Conservation (phyloP, 129 eudicot genomes). For the Heracleum sosnowskyi region DNA sequence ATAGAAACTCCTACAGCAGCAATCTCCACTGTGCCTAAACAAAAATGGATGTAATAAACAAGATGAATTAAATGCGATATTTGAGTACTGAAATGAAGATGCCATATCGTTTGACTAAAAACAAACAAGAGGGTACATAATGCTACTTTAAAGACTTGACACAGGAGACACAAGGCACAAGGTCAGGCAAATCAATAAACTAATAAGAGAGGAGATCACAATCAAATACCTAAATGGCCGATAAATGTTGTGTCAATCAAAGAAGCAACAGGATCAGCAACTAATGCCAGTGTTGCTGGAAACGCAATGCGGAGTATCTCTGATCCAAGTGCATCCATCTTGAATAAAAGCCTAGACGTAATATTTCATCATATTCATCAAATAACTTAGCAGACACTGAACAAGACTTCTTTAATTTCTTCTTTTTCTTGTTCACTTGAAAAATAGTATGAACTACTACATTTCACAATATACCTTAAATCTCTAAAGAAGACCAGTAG, state of each 20-base stretch:
- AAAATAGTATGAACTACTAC: not conserved
- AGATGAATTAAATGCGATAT: not conserved
- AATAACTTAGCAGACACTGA: not conserved
- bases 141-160: not conserved
- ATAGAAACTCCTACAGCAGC: constrained; percentile 93
- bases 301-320: constrained; percentile 76
- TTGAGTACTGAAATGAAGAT: not conserved
- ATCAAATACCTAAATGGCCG: constrained; percentile 64
- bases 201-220: not conserved
- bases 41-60: not conserved
- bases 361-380: not conserved
- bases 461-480: constrained; percentile 29
- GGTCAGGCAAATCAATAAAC: not conserved
- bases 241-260: constrained; percentile 74
- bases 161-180: not conserved
- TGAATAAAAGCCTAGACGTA: constrained; percentile 42
- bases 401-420: not conserved
- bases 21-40: constrained; percentile 66
- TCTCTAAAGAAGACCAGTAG: constrained; percentile 65
- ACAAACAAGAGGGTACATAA: not conserved
- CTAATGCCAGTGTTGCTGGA: constrained; percentile 87
- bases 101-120: not conserved
- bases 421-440: not conserved
- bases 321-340: constrained; percentile 67
- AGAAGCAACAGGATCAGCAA: constrained; percentile 94